These are phyloP conservation scores for Pseudogymnoascus sp. DNA, from an alignment of 2,329 filamentous ascomycete species.

Conservation along the genomic window DNA sequence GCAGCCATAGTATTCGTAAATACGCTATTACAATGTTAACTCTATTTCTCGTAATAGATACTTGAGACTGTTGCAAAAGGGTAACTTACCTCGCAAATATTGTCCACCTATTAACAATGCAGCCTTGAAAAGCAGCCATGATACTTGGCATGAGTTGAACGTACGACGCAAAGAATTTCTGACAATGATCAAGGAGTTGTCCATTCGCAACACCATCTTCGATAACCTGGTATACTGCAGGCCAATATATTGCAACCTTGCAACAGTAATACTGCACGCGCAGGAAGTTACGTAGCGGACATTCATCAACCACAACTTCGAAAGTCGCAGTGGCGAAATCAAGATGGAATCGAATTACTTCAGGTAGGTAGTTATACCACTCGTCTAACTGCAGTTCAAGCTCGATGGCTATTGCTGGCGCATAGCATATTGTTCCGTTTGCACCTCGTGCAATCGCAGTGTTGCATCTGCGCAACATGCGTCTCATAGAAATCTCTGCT, in stretches of 20 bases:
- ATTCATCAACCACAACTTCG: neutral
- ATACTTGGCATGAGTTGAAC: conserved; percentile 17
- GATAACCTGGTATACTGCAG: conserved; percentile 21
- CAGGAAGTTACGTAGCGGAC: conserved; percentile 12
- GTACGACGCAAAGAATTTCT: conserved; percentile 19
- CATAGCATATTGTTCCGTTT: conserved; percentile 18
- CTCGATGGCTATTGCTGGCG: conserved; percentile 25
- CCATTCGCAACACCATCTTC: conserved; percentile 12
- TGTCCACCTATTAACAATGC: conserved; percentile 15
- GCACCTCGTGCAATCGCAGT: conserved; percentile 19
- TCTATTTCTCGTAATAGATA: neutral
- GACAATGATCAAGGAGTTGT: conserved; percentile 15
- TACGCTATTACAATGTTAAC: neutral
- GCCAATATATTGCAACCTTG: conserved; percentile 27
- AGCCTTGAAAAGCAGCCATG: conserved; percentile 14
- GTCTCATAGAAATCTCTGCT: conserved; percentile 29
- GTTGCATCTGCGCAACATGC: conserved; percentile 28
- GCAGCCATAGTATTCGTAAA: conserved; percentile 10
- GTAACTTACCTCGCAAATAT: conserved; percentile 9
- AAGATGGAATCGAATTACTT: conserved; percentile 23
- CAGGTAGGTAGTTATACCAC: conserved; percentile 28
- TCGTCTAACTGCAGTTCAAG: conserved; percentile 29
- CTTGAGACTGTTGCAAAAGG: neutral
- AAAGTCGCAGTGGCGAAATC: conserved; percentile 10
- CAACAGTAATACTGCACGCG: conserved; percentile 25